Evolutionary conservation across 2,329 filamentous ascomycete species (phyloP).

Genomic region (Aspergillus viridinutans): DNA sequence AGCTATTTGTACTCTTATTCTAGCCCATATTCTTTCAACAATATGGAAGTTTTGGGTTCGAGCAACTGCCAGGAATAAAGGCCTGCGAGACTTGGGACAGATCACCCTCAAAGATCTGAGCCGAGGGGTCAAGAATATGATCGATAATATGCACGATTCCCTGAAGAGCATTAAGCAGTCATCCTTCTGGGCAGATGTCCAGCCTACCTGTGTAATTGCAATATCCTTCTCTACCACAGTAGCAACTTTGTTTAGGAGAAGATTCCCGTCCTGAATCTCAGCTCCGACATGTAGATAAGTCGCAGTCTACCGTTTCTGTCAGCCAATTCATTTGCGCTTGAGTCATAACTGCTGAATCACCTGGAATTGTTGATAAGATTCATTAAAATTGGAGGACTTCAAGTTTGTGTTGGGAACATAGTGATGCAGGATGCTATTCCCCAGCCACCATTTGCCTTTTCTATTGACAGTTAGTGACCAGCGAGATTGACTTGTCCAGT

Average conservation of each 20-base stretch:
- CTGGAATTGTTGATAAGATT: neutral
- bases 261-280: neutral
- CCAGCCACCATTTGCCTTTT: conserved; percentile 7
- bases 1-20: too few relatives aligned
- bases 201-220: neutral
- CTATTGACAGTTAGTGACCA: neutral
- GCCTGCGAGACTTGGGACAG: conserved; percentile 1
- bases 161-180: neutral
- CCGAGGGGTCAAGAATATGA: conserved; percentile 1
- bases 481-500: neutral
- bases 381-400: neutral
- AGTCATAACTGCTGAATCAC: neutral
- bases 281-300: conserved; percentile 3
- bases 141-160: conserved; percentile 2
- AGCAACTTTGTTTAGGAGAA: conserved; percentile 3
- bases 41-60: conserved; percentile 1
- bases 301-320: neutral
- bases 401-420: conserved; percentile 3
- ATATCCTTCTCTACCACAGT: conserved; percentile 1
- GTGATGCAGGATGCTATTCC: conserved; percentile 1
- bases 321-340: neutral
- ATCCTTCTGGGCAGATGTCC: too few relatives aligned
- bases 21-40: neutral
- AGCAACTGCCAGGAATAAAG: conserved; percentile 4
- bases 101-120: neutral